These are phyloP conservation scores for Trichoderma asperellum DNA, from an alignment of 2,329 filamentous ascomycete species.

Conservation along the genomic window DNA sequence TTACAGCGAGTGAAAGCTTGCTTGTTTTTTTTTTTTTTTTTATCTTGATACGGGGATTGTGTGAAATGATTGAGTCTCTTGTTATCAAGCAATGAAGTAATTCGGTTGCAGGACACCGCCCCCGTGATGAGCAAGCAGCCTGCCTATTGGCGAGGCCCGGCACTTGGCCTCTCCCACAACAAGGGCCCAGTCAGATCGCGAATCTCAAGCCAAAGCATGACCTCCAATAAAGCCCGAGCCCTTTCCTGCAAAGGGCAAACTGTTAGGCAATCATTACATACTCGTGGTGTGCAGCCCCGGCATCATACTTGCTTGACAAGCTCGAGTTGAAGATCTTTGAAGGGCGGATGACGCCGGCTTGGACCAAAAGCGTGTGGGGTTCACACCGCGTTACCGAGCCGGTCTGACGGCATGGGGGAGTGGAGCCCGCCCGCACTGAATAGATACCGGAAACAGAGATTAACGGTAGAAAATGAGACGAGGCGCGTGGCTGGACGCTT, in stretches of 20 bases:
- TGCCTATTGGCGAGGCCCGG: constrained; percentile 5
- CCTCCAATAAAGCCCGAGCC: not conserved
- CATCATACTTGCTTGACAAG: not conserved
- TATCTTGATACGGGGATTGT: not conserved
- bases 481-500: not conserved
- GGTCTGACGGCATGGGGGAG: constrained; percentile 24
- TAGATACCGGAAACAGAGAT: constrained; percentile 21
- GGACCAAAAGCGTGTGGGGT: not conserved
- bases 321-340: not conserved
- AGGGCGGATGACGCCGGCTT: constrained; percentile 8
- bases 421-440: not conserved
- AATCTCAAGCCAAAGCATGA: constrained; percentile 10
- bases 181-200: not conserved
- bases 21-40: not conserved
- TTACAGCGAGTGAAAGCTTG: not conserved
- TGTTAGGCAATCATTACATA: constrained; percentile 31
- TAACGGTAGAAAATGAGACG: constrained; percentile 19
- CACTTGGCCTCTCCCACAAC: not conserved
- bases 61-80: not conserved
- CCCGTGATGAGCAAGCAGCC: not conserved
- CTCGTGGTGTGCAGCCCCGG: constrained; percentile 6
- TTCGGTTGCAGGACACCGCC: not conserved
- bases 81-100: not conserved
- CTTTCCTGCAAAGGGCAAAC: constrained; percentile 2
- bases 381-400: constrained; percentile 22